A percentile compares a stretch with the other conserved stretches of the same genome.
phyloP scores from a whole-genome alignment of 441 rosid genomes.

The Bocquillonia castaneifolia region DNA sequence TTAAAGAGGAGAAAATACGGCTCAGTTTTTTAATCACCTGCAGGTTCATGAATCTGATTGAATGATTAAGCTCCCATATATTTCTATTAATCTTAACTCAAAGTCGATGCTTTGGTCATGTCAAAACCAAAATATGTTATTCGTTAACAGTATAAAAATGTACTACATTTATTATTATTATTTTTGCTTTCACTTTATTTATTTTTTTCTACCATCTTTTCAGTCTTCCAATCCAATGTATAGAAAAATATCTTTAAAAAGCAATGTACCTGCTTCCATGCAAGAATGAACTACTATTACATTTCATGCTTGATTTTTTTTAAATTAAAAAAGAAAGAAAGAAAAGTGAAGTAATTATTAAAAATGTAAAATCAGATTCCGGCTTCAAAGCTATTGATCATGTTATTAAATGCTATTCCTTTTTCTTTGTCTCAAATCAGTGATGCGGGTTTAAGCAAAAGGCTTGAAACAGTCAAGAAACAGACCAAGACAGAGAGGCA shows the following conservation, averaged over 20 bases:
- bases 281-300: no score
- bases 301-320: no score
- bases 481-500: constrained; percentile 18
- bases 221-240: no score
- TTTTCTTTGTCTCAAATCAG: constrained; percentile 8
- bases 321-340: no score
- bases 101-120: constrained; percentile 16
- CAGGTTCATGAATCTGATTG: constrained; percentile 28
- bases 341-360: no score
- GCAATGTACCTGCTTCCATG: no score
- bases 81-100: constrained; percentile 18
- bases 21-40: no score
- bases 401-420: constrained; percentile 21
- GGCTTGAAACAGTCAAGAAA: constrained; percentile 16
- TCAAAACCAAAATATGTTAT: constrained; percentile 1
- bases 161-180: no score
- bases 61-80: constrained; percentile 25
- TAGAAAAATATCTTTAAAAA: no score
- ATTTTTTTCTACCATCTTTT: no score
- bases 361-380: not conserved
- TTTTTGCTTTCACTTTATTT: no score
- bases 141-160: not conserved
- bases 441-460: constrained; percentile 23
- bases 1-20: no score
- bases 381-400: constrained; percentile 25